Percentiles rank a stretch among this genome's conserved stretches.
phyloP scores from a whole-genome alignment of 768 basidiomycete species.

The Amanita rubescens region DNA sequence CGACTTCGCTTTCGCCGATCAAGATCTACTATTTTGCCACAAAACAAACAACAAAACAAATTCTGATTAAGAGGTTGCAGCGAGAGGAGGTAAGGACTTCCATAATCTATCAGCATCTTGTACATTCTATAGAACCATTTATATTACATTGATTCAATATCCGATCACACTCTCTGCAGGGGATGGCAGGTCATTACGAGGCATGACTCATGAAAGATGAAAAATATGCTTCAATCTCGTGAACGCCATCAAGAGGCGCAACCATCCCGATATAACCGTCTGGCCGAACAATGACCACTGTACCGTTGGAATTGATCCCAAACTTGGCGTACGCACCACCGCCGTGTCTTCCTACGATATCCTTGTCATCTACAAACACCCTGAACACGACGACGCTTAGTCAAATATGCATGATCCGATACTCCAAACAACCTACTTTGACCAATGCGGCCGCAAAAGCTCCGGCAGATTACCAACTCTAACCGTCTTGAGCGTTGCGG shows the following conservation, averaged over 20 bases:
- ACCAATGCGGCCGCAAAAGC: constrained; percentile 48
- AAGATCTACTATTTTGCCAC: constrained; percentile 3
- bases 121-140: no score
- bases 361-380: constrained; percentile 51
- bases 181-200: no score
- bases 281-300: constrained; percentile 49
- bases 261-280: constrained; percentile 16
- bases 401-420: background rate
- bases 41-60: no score
- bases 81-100: no score
- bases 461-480: constrained; percentile 39
- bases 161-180: no score
- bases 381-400: constrained; percentile 22
- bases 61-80: no score
- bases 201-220: constrained; percentile 22
- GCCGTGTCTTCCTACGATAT: constrained; percentile 34
- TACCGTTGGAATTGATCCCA: constrained; percentile 24
- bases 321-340: constrained; percentile 20
- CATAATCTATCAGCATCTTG: no score
- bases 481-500: constrained; percentile 30
- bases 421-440: constrained; percentile 35
- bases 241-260: background rate
- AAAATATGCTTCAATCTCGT: background rate
- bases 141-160: no score
- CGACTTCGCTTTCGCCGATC: background rate